Evolutionary conservation across 139 green algal genomes (phyloP).

Genomic region (Chlorella ohadii): DNA sequence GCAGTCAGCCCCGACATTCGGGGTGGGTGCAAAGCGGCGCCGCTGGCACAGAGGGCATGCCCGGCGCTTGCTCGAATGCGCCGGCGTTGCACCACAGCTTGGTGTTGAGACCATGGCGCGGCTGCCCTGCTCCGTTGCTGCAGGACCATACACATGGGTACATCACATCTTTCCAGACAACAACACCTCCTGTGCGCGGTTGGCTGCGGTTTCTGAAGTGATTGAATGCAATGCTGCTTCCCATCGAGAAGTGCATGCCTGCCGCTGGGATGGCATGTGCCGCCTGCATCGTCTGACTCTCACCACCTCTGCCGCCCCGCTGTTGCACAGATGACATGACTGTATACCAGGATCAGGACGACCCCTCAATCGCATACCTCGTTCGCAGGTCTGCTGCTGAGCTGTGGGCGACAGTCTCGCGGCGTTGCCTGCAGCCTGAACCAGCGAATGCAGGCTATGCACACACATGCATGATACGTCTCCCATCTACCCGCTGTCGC

Average conservation of each 20-base stretch:
- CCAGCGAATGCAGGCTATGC: too few relatives aligned
- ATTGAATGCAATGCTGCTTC: too few relatives aligned
- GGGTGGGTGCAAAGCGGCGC: background rate
- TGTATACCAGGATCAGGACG: background rate
- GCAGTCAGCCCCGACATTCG: slow-evolving; percentile 10
- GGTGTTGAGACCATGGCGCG: too few relatives aligned
- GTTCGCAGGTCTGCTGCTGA: slow-evolving; percentile 5
- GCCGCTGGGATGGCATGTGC: too few relatives aligned
- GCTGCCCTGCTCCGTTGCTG: background rate
- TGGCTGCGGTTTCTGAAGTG: too few relatives aligned
- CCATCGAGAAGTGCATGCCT: too few relatives aligned
- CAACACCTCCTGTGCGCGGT: slow-evolving; percentile 1
- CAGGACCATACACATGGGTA: slow-evolving; percentile 7
- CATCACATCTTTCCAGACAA: slow-evolving; percentile 29
- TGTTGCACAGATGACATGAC: slow-evolving; percentile 34
- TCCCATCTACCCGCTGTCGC: background rate
- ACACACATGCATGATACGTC: too few relatives aligned
- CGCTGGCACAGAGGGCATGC: too few relatives aligned
- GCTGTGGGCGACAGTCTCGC: background rate
- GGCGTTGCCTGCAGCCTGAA: background rate
- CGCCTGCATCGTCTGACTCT: too few relatives aligned
- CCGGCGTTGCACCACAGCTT: too few relatives aligned
- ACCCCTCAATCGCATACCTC: background rate
- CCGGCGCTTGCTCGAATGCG: too few relatives aligned
- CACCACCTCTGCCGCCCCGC: background rate